Evolutionary conservation across 257 asterid genomes (phyloP).

Genomic region (Solanum gandarillasii): DNA sequence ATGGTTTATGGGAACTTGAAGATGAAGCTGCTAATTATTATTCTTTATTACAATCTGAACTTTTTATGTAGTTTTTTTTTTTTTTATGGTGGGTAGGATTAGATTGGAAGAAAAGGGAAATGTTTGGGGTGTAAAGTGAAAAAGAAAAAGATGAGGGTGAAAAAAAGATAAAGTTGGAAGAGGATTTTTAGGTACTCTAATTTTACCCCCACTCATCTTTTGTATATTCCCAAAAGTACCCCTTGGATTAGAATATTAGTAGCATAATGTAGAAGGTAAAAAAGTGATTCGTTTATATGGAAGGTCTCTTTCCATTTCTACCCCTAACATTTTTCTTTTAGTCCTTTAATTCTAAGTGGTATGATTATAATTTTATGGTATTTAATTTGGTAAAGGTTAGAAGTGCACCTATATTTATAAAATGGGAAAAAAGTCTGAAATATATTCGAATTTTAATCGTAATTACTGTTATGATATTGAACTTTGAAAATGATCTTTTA

Average conservation of each 20-base stretch:
- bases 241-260: constrained; percentile 14
- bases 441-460: no score
- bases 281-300: background rate
- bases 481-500: no score
- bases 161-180: constrained; percentile 13
- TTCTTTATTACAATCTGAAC: constrained; percentile 51
- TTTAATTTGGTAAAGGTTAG: background rate
- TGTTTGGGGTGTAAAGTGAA: background rate
- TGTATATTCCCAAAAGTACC: constrained; percentile 5
- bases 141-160: background rate
- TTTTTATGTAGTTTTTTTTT: constrained; percentile 41
- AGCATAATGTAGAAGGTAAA: background rate
- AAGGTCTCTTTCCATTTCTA: background rate
- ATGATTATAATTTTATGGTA: background rate
- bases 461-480: accelerated
- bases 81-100: background rate
- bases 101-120: background rate
- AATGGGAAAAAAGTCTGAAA: background rate
- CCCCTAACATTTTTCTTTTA: background rate
- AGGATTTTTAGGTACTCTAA: constrained; percentile 2
- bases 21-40: constrained; percentile 65
- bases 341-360: background rate
- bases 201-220: constrained; percentile 25
- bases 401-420: background rate
- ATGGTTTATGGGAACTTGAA: constrained; percentile 70